These are phyloP conservation scores for Eucalyptus guilfoylei DNA, from an alignment of 345 rosid species.

Conservation along the genomic window DNA sequence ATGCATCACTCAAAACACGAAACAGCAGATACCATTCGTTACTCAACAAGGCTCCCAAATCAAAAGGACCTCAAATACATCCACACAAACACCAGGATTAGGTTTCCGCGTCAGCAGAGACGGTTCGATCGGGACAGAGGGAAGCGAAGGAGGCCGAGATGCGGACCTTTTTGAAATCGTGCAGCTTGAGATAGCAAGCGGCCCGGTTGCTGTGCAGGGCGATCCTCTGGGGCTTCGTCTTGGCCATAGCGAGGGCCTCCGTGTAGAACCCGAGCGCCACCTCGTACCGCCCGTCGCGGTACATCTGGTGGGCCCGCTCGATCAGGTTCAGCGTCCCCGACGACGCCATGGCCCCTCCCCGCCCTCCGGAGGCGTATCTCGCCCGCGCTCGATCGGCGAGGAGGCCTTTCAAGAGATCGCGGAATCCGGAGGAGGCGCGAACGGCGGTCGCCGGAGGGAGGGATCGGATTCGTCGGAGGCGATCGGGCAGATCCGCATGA, in stretches of 20 bases:
- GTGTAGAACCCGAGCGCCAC: constrained; percentile 70
- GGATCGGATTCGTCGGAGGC: background rate
- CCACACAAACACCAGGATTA: background rate
- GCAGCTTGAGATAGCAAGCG: constrained; percentile 80
- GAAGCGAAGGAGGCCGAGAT: background rate
- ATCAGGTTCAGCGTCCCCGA: constrained; percentile 43
- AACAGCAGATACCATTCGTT: background rate
- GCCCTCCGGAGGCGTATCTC: background rate
- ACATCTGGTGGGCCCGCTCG: constrained; percentile 82
- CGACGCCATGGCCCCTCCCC: constrained; percentile 25
- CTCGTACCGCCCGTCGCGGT: constrained; percentile 57
- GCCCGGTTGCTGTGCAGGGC: constrained; percentile 92
- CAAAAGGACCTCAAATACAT: background rate
- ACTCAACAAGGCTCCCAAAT: background rate
- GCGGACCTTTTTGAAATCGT: constrained; percentile 62
- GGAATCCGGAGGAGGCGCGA: background rate
- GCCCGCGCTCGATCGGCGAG: background rate
- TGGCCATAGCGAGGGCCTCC: constrained; percentile 66
- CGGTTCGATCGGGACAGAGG: background rate
- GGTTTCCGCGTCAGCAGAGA: background rate
- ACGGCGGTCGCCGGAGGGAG: background rate
- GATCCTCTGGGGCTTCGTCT: constrained; percentile 66
- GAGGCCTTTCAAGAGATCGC: background rate
- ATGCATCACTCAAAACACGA: background rate
- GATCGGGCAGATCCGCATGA: background rate